A percentile compares a stretch with the other conserved stretches of the same genome.
Evolutionary conservation across 108 stramenopile species (phyloP).

Genomic region (Nitzschia putrida): DNA sequence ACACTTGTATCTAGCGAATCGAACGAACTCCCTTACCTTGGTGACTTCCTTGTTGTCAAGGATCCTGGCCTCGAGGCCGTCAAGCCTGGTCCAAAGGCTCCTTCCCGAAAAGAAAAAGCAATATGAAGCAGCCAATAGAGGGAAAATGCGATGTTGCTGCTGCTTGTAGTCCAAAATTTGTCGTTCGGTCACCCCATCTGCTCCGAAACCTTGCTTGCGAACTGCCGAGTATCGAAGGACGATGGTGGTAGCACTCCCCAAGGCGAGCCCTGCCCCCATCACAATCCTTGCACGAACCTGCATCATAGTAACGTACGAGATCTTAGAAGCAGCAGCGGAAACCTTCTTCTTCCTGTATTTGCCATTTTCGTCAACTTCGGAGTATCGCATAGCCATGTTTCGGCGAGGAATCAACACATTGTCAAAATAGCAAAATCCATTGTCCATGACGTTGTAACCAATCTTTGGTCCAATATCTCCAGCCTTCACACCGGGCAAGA

Average conservation of each 20-base stretch:
- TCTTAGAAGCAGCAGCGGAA: slow-evolving; percentile 76
- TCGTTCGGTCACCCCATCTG: slow-evolving; percentile 60
- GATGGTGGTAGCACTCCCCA: slow-evolving; percentile 89
- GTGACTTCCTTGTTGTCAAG: slow-evolving; percentile 50
- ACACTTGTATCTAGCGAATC: background rate
- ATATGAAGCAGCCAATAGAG: slow-evolving; percentile 86
- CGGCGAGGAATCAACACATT: slow-evolving; percentile 84
- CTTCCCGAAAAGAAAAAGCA: slow-evolving; percentile 90
- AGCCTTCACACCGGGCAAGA: slow-evolving; percentile 86
- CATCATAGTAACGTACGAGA: slow-evolving; percentile 97
- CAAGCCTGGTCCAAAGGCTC: slow-evolving; percentile 59
- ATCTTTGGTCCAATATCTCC: slow-evolving; percentile 98
- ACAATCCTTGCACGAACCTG: slow-evolving; percentile 89
- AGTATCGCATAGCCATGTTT: slow-evolving; percentile 94
- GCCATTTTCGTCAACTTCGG: slow-evolving; percentile 71
- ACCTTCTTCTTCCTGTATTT: slow-evolving; percentile 59
- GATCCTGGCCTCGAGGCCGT: slow-evolving; percentile 70
- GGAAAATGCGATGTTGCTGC: slow-evolving; percentile 94
- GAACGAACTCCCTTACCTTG: slow-evolving; percentile 38
- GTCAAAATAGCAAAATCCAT: slow-evolving; percentile 88
- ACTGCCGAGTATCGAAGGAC: slow-evolving; percentile 90
- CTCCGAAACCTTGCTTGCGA: slow-evolving; percentile 87
- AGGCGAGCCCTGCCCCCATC: slow-evolving; percentile 57
- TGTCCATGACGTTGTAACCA: slow-evolving; percentile 97
- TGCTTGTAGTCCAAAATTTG: slow-evolving; percentile 94